Evolutionary conservation across 2,329 filamentous ascomycete species (phyloP).

Genomic region (Scedosporium aurantiacum): DNA sequence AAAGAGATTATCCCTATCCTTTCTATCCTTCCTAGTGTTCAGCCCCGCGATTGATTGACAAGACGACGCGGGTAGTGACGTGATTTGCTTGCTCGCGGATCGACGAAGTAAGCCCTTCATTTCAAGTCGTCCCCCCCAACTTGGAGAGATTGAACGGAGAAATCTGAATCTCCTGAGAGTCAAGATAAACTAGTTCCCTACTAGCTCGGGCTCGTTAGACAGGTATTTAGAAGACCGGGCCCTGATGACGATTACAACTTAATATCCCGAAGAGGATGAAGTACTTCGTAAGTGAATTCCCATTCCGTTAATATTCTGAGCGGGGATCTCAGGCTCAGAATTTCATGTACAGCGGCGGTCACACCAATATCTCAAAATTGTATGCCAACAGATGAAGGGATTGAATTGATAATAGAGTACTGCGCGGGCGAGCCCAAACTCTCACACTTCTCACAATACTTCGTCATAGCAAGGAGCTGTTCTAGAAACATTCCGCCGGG

Average conservation of each 20-base stretch:
- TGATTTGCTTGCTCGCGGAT: neutral
- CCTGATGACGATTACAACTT: neutral
- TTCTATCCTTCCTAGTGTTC: neutral
- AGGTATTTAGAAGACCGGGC: neutral
- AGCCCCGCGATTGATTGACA: neutral
- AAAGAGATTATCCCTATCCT: conserved; percentile 1
- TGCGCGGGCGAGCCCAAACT: no score
- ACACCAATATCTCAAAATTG: neutral
- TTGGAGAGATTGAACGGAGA: neutral
- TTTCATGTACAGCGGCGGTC: neutral
- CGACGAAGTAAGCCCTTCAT: neutral
- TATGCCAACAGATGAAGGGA: neutral
- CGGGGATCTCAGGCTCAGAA: neutral
- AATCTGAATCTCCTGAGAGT: neutral
- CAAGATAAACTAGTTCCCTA: neutral
- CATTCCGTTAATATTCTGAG: neutral
- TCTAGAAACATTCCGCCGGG: conserved; percentile 5
- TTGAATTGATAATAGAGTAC: no score
- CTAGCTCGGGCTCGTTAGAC: neutral
- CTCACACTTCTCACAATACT: no score
- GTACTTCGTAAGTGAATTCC: neutral
- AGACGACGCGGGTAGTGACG: conserved; percentile 1
- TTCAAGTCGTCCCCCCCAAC: neutral
- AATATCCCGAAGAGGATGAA: neutral
- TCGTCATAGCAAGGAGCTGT: neutral